Base-by-base conservation (phyloP, 2,329 filamentous ascomycete species). In the Phialophora verrucosa region DNA sequence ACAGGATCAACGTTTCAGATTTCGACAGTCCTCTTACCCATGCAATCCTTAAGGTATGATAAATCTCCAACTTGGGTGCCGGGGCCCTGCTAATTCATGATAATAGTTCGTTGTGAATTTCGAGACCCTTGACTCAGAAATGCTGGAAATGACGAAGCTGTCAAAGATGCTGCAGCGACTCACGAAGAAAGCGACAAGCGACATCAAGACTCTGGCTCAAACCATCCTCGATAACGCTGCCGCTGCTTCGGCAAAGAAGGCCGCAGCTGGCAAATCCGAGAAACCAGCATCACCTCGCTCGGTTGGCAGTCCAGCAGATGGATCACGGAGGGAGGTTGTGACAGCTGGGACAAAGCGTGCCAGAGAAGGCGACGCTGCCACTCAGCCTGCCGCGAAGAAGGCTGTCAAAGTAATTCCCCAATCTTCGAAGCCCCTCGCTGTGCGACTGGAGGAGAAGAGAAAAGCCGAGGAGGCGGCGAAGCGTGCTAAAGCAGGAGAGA, bases 71-170 rank as follows among this genome's bases (percentile, higher is more conserved):
- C 42, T 56, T 59, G 25, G n/a, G 42, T 27, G n/a, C 17, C 27
- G 17, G 6, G 29, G 49, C 4, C 58, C 25, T 25, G 64, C 75
- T 79, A 66, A 79, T 64, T 42, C 29, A 27, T 12, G 5, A 59
- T 59, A 29, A 47, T 68, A 87, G 81, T 76, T 88, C 55, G 80
- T 89, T 71, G 77, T 81, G 31, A 80, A 80, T 51, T 87, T 86
- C 68, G 81, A 82, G 14, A 88, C 85, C 6, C 78, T 89, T 71
- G 87, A 85, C 64, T 82, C 83, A 66, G 83, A 85, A 58, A 80
- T 84, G 57, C 78, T 88, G 27, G 83, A 87, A 70, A 87, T 86
- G 73, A 87, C 84, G 8, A 87, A 88, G 70, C 76, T 88, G 32
- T 80, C 81, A 62, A 89, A 88, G 73, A 79, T 88, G 17, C 76